These are phyloP conservation scores for Bipolaris zeicola DNA, from an alignment of 2,329 filamentous ascomycete genomes.

Conservation along the genomic window DNA sequence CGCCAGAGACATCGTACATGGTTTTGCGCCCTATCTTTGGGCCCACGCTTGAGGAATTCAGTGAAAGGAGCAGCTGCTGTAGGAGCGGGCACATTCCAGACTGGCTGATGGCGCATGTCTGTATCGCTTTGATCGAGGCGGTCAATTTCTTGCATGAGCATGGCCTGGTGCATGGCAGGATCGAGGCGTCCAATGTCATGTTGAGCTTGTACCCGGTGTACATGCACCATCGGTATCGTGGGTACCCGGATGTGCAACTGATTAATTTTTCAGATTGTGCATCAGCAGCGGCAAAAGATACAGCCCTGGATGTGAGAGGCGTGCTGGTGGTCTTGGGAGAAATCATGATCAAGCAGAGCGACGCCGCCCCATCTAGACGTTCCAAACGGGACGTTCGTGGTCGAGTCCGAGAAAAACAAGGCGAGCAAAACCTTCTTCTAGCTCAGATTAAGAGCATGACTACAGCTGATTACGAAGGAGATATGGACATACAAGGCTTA, in stretches of 20 bases:
- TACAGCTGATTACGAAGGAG: neutral
- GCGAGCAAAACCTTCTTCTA: neutral
- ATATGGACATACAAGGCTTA: neutral
- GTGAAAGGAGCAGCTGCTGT: neutral
- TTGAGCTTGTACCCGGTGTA: conserved; percentile 12
- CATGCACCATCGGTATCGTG: conserved; percentile 11
- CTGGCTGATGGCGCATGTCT: conserved; percentile 23
- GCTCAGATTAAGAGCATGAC: neutral
- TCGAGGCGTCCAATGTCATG: conserved; percentile 11
- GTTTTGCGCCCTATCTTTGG: conserved; percentile 19
- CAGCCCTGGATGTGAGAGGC: conserved; percentile 1
- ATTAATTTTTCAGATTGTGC: conserved; percentile 6
- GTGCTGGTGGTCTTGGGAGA: conserved; percentile 11
- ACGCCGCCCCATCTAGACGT: neutral
- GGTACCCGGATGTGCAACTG: conserved; percentile 20
- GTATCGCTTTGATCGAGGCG: conserved; percentile 14
- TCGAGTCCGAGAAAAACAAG: neutral
- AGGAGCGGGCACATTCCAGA: conserved; percentile 1
- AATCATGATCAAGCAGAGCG: conserved; percentile 12
- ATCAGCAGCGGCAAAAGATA: neutral
- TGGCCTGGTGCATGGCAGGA: conserved; percentile 8
- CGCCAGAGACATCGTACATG: conserved; percentile 5
- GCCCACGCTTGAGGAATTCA: conserved; percentile 13
- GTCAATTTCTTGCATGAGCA: conserved; percentile 9
- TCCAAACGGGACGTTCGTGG: no score